Conservation (phyloP, 805 yeast species). For the Kuraishia borneana region DNA sequence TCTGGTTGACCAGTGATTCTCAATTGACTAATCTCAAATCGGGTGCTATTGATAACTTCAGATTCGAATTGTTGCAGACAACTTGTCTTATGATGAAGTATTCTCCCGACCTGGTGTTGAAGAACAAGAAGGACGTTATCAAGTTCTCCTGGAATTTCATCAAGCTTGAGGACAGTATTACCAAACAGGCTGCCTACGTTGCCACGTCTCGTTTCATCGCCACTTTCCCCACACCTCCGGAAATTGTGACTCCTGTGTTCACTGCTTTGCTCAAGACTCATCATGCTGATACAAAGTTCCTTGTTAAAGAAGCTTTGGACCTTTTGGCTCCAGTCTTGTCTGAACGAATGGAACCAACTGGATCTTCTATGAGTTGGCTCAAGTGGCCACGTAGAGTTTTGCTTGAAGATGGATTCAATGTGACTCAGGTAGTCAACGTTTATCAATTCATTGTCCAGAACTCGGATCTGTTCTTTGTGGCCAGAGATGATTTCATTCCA, state of each 20-base stretch:
- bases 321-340: slow-evolving; percentile 81
- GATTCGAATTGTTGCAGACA: slow-evolving; percentile 71
- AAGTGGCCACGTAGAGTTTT: slow-evolving; percentile 91
- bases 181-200: slow-evolving; percentile 89
- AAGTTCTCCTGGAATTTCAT: slow-evolving; percentile 92
- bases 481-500: slow-evolving; percentile 82
- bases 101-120: slow-evolving; percentile 48
- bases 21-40: slow-evolving; percentile 40
- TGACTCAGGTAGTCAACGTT: slow-evolving; percentile 75
- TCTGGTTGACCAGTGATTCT: slow-evolving; percentile 65
- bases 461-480: slow-evolving; percentile 71
- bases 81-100: slow-evolving; percentile 67
- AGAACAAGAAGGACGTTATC: slow-evolving; percentile 71
- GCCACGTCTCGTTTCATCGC: slow-evolving; percentile 79
- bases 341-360: slow-evolving; percentile 44
- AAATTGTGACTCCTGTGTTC: slow-evolving; percentile 84
- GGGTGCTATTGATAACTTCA: slow-evolving; percentile 61
- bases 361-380: slow-evolving; percentile 60
- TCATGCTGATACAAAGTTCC: slow-evolving; percentile 70
- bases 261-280: slow-evolving; percentile 81
- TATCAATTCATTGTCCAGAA: slow-evolving; percentile 85
- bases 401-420: slow-evolving; percentile 82
- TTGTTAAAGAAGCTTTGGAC: slow-evolving; percentile 83
- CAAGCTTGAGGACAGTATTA: slow-evolving; percentile 75
- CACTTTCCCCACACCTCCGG: slow-evolving; percentile 79